Evolutionary conservation across 2,329 filamentous ascomycete species (phyloP).

Genomic region (Clonostachys byssicola): DNA sequence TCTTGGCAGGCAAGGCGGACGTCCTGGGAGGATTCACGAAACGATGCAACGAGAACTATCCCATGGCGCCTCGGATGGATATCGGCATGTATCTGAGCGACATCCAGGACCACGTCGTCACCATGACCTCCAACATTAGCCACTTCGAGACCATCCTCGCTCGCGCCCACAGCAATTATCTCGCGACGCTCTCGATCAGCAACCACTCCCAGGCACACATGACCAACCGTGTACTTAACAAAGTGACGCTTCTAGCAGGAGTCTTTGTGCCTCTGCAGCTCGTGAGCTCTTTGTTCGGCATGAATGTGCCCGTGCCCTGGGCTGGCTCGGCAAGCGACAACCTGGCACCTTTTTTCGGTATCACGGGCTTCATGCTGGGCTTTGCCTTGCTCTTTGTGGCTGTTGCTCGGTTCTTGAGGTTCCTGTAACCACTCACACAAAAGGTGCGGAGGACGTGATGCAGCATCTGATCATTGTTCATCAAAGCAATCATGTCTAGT

Average conservation of each 20-base stretch:
- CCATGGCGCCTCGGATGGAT: slow-evolving; percentile 90
- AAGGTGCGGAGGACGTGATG: too few relatives aligned
- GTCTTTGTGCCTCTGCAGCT: slow-evolving; percentile 96
- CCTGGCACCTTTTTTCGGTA: slow-evolving; percentile 49
- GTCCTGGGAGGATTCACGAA: slow-evolving; percentile 97
- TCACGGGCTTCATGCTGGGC: slow-evolving; percentile 40
- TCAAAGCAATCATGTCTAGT: too few relatives aligned
- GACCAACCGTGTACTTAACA: slow-evolving; percentile 86
- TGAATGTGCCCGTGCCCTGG: slow-evolving; percentile 79
- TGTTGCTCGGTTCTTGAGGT: too few relatives aligned
- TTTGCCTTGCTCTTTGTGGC: too few relatives aligned
- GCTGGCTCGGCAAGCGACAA: slow-evolving; percentile 35
- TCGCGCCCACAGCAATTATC: slow-evolving; percentile 90
- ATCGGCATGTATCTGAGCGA: slow-evolving; percentile 95
- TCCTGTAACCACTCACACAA: too few relatives aligned
- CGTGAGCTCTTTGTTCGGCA: slow-evolving; percentile 81
- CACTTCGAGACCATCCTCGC: slow-evolving; percentile 98
- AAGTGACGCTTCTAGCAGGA: slow-evolving; percentile 91
- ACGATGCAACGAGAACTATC: slow-evolving; percentile 96
- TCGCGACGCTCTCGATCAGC: slow-evolving; percentile 90
- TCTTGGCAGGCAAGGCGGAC: slow-evolving; percentile 96
- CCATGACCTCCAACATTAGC: slow-evolving; percentile 93
- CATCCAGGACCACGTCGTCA: slow-evolving; percentile 98
- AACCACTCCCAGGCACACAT: slow-evolving; percentile 84
- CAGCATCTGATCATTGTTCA: too few relatives aligned